phyloP scores from a whole-genome alignment of 768 basidiomycete genomes.

The Boletus sensibilis region DNA sequence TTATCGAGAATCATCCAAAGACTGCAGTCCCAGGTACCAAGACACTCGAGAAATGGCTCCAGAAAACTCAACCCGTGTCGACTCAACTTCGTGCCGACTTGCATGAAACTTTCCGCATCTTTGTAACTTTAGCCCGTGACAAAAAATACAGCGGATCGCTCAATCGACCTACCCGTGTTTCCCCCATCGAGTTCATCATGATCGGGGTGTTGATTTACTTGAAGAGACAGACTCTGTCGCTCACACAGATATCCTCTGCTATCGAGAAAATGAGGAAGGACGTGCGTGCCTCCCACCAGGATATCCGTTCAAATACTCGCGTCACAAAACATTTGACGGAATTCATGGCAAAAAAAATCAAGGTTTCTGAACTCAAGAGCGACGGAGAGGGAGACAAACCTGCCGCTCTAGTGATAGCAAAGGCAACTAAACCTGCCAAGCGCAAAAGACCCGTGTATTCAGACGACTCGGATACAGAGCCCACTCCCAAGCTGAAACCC shows the following conservation, averaged over 20 bases:
- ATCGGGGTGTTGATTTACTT: constrained; percentile 41
- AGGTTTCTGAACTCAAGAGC: constrained; percentile 32
- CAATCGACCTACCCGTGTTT: constrained; percentile 36
- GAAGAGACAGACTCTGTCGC: constrained; percentile 32
- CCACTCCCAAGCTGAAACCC: constrained; percentile 15
- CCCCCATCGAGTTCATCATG: constrained; percentile 48
- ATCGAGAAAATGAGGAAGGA: constrained; percentile 40
- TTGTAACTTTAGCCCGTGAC: constrained; percentile 34
- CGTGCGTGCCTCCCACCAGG: constrained; percentile 38
- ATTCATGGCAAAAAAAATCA: constrained; percentile 33
- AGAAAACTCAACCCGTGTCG: constrained; percentile 26
- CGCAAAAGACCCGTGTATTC: constrained; percentile 27
- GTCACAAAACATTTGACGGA: constrained; percentile 35
- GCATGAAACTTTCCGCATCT: constrained; percentile 35
- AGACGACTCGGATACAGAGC: constrained; percentile 25
- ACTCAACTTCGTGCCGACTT: constrained; percentile 28
- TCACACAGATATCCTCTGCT: constrained; percentile 44
- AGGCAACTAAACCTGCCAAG: constrained; percentile 16
- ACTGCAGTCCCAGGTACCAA: constrained; percentile 25
- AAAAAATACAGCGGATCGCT: constrained; percentile 34
- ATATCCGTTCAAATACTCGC: constrained; percentile 41
- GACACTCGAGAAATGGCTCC: constrained; percentile 39
- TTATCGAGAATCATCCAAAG: constrained; percentile 33
- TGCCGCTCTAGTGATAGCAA: constrained; percentile 17
- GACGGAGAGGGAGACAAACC: constrained; percentile 34